Base-by-base conservation (phyloP, 1,284 basidiomycete genomes). In the Chalciporus sp. region DNA sequence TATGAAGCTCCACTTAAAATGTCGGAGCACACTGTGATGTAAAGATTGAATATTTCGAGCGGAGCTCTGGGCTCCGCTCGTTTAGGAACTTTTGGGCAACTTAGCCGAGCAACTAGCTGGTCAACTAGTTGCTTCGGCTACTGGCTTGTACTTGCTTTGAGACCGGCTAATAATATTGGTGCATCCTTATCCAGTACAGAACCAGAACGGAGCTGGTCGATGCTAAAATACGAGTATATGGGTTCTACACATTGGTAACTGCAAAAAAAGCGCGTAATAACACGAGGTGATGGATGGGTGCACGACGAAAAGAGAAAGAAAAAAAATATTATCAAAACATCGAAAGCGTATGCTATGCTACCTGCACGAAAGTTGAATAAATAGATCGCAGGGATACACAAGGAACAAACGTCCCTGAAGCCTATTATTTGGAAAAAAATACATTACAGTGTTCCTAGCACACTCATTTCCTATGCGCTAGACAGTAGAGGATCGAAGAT, bases 301-400 rank as follows among this genome's bases (percentile, higher is more conserved):
- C n/a, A n/a, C n/a, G 35, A 37, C 35, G n/a, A 17, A 17, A 35
- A 6, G n/a, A n/a, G n/a, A 33, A 12, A 28, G 14, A 11, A 10
- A 19, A 19, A 14, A 19, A 12, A 5, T 17, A 20, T 19, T 19
- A 28, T n/a, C 29, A 48, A 20, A 11, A 19, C 40, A 14, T 8
- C 43, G 44, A 31, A 16, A 31, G 42, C 42, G 27, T 57, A 60
- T 51, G 37, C 47, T 68, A 65, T 63, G 42, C 35, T 17, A 42
- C 55, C 59, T 59, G 7, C 42, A 29, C n/a, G 31, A 46, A 46
- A 49, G 49, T 42, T 2, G 61, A 28, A 53, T 67, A 70, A 58
- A 70, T 69, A 70, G 37, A 29, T 52, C 26, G 53, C 59, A 69
- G 37, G 35, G 65, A 65, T 67, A 67, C 65, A 67, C 54, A 56